A percentile compares a stretch with the other conserved stretches of the same genome.
These are phyloP conservation scores for Lasiosphaeria hispida DNA, from an alignment of 495 filamentous ascomycete species.

Conservation along the genomic window DNA sequence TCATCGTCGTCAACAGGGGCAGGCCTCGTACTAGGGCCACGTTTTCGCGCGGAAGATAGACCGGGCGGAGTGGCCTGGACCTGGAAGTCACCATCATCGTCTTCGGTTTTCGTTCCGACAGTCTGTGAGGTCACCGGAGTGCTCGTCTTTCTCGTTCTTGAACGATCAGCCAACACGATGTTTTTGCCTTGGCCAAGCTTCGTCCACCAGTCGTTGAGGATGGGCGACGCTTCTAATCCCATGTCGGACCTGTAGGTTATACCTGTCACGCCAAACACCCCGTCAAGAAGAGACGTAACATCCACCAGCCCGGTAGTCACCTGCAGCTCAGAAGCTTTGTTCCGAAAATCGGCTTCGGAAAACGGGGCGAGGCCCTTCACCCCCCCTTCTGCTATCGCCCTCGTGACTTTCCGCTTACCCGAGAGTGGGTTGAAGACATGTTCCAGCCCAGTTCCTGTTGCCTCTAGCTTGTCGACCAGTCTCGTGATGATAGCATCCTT, in stretches of 20 bases:
- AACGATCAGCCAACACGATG: conserved; percentile 20
- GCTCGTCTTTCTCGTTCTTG: conserved; percentile 34
- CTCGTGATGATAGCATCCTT: conserved; percentile 79
- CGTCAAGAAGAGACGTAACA: conserved; percentile 33
- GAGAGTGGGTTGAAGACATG: conserved; percentile 66
- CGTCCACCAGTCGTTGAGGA: conserved; percentile 51
- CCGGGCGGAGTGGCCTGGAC: conserved; percentile 48
- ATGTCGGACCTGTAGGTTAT: conserved; percentile 24
- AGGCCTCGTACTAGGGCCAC: conserved; percentile 4
- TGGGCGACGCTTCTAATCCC: conserved; percentile 30
- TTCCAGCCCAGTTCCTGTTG: conserved; percentile 63
- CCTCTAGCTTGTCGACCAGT: conserved; percentile 75
- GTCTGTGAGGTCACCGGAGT: background rate
- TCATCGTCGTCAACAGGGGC: conserved; percentile 30
- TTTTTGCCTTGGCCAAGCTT: conserved; percentile 36
- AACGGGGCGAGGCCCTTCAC: conserved; percentile 58
- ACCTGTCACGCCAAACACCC: conserved; percentile 34
- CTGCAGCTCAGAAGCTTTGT: conserved; percentile 20
- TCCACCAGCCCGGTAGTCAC: conserved; percentile 31
- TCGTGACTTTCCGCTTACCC: conserved; percentile 46
- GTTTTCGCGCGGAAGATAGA: conserved; percentile 22
- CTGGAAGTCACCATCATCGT: conserved; percentile 50
- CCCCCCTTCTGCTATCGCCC: conserved; percentile 47
- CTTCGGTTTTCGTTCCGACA: conserved; percentile 3
- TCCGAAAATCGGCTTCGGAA: conserved; percentile 46